Percentiles rank a stretch among this genome's conserved stretches.
Conservation (phyloP, 176 grass and related monocot species). For the Saccharum officinarum region DNA sequence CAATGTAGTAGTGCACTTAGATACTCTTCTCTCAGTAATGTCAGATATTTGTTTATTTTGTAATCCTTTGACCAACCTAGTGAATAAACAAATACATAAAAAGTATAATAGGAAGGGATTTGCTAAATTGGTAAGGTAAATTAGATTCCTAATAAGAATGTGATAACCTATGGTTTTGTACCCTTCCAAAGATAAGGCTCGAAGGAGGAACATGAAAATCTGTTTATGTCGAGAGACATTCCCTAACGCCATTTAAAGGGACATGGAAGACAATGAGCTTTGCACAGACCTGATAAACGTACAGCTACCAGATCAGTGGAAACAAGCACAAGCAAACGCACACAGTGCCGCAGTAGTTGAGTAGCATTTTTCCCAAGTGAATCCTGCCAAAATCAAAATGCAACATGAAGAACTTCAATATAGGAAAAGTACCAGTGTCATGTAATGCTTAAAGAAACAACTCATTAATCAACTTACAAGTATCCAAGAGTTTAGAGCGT, state of each 20-base stretch:
- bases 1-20: slow-evolving; percentile 24
- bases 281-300: slow-evolving; percentile 79
- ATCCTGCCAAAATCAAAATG: slow-evolving; percentile 67
- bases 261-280: neutral
- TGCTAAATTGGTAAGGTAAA: neutral
- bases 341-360: slow-evolving; percentile 91
- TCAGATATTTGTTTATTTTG: slow-evolving; percentile 17
- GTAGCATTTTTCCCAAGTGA: slow-evolving; percentile 97
- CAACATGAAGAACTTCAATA: slow-evolving; percentile 28
- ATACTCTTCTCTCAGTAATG: slow-evolving; percentile 16
- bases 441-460: slow-evolving; percentile 20
- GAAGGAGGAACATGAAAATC: slow-evolving; percentile 18
- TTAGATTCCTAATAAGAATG: neutral
- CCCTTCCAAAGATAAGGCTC: slow-evolving; percentile 16
- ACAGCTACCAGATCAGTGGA: slow-evolving; percentile 91
- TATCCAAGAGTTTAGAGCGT: slow-evolving; percentile 91
- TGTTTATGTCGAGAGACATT: neutral
- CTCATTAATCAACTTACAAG: slow-evolving; percentile 69
- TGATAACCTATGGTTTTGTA: neutral
- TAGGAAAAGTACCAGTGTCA: slow-evolving; percentile 14
- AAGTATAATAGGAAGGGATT: neutral
- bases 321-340: slow-evolving; percentile 84
- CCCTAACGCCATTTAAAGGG: neutral
- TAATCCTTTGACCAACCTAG: slow-evolving; percentile 20
- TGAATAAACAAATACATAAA: neutral